phyloP scores from a whole-genome alignment of 495 filamentous ascomycete genomes.

The Neurospora sp. region DNA sequence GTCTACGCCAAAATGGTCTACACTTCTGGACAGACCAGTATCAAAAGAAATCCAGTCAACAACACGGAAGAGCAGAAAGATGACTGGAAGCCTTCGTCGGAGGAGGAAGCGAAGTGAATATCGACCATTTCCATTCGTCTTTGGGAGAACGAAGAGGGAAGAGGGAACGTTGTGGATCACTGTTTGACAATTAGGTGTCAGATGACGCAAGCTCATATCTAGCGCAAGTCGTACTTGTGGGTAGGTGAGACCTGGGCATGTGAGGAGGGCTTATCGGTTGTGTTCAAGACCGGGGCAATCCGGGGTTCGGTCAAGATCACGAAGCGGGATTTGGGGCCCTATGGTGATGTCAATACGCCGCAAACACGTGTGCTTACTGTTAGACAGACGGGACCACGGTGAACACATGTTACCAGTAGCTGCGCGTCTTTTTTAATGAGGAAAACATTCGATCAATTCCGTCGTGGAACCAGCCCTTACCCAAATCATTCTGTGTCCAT shows the following conservation, averaged over 20 bases:
- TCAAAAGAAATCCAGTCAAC: neutral
- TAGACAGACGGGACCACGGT: neutral
- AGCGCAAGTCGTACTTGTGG: neutral
- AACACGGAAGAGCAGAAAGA: neutral
- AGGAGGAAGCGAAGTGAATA: neutral
- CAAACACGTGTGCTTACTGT: neutral
- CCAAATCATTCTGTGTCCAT: neutral
- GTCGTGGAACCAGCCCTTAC: neutral
- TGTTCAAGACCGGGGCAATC: neutral
- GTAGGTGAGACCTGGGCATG: neutral
- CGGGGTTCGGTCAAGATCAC: neutral
- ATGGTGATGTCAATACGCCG: neutral
- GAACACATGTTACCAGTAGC: neutral
- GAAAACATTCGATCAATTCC: neutral
- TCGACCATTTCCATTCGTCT: neutral
- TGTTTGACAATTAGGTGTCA: neutral
- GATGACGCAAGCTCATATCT: neutral
- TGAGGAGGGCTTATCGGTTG: neutral
- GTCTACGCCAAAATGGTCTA: conserved; percentile 7
- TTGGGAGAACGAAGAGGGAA: neutral
- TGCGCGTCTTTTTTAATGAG: neutral
- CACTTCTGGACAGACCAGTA: neutral
- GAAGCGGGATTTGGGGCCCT: neutral
- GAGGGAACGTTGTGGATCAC: neutral
- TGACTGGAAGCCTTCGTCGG: neutral